Evolutionary conservation across 805 yeast genomes (phyloP).

Genomic region (Candida oleophila): DNA sequence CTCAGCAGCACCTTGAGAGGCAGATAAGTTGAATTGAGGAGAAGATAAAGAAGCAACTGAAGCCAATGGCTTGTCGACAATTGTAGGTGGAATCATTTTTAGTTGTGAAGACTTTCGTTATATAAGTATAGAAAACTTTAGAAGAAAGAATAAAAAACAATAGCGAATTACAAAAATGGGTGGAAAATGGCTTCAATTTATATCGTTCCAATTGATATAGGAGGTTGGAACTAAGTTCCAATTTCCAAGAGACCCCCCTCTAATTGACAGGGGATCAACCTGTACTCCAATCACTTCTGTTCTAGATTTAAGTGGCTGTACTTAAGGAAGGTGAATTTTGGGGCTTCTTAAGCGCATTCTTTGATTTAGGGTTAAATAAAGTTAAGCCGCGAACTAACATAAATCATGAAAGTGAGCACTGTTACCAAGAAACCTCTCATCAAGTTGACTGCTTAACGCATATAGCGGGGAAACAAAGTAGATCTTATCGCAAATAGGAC

Average conservation of each 20-base stretch:
- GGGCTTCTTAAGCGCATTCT: not conserved
- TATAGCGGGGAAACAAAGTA: not conserved
- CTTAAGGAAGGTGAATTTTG: not conserved
- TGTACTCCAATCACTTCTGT: not conserved
- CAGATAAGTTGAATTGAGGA: conserved; percentile 15
- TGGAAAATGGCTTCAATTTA: conserved; percentile 1
- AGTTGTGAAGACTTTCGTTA: not conserved
- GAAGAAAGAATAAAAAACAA: not conserved
- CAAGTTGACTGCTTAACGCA: not conserved
- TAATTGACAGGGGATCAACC: not conserved
- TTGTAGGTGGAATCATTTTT: conserved; percentile 35
- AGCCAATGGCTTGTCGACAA: conserved; percentile 13
- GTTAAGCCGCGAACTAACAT: no score
- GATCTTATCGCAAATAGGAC: no score
- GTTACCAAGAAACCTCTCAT: not conserved
- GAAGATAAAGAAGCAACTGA: conserved; percentile 13
- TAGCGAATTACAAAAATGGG: conserved; percentile 1
- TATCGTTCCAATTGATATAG: not conserved
- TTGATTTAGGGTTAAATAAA: no score
- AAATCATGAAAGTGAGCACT: no score
- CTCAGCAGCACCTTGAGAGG: conserved; percentile 20
- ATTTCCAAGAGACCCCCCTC: not conserved
- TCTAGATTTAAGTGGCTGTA: not conserved
- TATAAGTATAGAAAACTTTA: not conserved
- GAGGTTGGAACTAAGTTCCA: not conserved